Percentiles rank a stretch among this genome's conserved stretches.
Evolutionary conservation across 1,284 basidiomycete genomes (phyloP).

Genomic region (Ustilago cynodontis): DNA sequence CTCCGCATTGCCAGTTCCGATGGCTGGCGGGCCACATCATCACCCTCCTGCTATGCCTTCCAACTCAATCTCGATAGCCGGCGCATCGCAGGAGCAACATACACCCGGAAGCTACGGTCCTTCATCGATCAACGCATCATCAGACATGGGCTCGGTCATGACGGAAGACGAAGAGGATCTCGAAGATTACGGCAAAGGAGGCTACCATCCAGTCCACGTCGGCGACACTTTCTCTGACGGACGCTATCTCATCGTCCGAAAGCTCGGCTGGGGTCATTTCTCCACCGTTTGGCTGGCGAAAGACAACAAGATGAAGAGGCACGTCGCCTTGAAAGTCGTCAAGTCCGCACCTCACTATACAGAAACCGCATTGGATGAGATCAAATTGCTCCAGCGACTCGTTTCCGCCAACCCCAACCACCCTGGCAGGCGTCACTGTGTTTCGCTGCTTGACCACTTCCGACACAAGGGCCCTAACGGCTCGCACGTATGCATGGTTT

Average conservation of each 20-base stretch:
- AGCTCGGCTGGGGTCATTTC: constrained; percentile 99
- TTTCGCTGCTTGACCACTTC: constrained; percentile 96
- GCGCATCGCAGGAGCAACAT: constrained; percentile 44
- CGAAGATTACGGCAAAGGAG: constrained; percentile 74
- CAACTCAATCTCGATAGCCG: constrained; percentile 50
- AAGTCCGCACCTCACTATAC: constrained; percentile 97
- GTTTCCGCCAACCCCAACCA: constrained; percentile 82
- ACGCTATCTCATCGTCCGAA: constrained; percentile 90
- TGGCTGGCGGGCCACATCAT: constrained; percentile 41
- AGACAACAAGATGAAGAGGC: constrained; percentile 82
- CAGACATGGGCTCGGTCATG: constrained; percentile 62
- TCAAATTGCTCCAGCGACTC: constrained; percentile 94
- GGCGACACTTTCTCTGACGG: constrained; percentile 90
- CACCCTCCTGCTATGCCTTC: constrained; percentile 35
- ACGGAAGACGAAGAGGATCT: constrained; percentile 72
- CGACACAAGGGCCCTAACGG: constrained; percentile 96
- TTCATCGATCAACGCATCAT: constrained; percentile 50
- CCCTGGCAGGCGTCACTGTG: constrained; percentile 75
- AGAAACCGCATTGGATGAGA: constrained; percentile 97
- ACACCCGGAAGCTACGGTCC: constrained; percentile 42
- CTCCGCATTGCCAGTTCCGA: constrained; percentile 44
- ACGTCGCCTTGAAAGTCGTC: constrained; percentile 98
- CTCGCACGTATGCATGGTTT: constrained; percentile 99
- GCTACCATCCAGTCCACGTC: constrained; percentile 92
- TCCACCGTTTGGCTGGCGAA: constrained; percentile 71